A percentile compares a stretch with the other conserved stretches of the same genome.
These are phyloP conservation scores for Aspergillus biplanus DNA, from an alignment of 495 filamentous ascomycete species.

Conservation along the genomic window DNA sequence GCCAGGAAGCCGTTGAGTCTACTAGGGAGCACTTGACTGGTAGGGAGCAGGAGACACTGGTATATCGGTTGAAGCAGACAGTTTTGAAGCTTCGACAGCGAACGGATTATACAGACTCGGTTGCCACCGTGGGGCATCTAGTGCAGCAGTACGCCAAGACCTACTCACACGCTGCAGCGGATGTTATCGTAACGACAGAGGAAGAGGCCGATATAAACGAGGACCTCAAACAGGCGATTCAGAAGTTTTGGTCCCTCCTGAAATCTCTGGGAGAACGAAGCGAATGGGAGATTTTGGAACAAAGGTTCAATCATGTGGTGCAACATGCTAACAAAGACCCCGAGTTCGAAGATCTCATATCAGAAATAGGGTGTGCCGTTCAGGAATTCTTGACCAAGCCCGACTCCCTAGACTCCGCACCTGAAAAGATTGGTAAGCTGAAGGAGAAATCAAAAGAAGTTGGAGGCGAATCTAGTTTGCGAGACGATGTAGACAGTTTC, in stretches of 20 bases:
- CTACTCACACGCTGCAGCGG: constrained; percentile 72
- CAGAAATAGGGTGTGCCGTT: constrained; percentile 68
- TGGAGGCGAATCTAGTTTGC: constrained; percentile 64
- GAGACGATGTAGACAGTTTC: constrained; percentile 73
- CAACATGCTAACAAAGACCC: constrained; percentile 76
- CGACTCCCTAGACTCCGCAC: constrained; percentile 73
- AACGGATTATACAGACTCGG: constrained; percentile 81
- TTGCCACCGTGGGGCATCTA: constrained; percentile 74
- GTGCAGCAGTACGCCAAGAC: constrained; percentile 76
- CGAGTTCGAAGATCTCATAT: constrained; percentile 78
- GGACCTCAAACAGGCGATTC: constrained; percentile 74
- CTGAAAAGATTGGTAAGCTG: constrained; percentile 71
- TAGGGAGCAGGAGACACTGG: constrained; percentile 70
- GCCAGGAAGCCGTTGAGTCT: constrained; percentile 66
- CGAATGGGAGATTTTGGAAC: constrained; percentile 76
- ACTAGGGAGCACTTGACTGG: constrained; percentile 67
- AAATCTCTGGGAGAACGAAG: constrained; percentile 74
- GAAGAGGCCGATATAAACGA: constrained; percentile 72
- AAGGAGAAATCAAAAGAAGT: constrained; percentile 67
- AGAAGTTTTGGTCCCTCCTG: constrained; percentile 76
- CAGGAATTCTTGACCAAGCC: constrained; percentile 88
- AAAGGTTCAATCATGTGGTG: constrained; percentile 68
- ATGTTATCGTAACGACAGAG: constrained; percentile 63
- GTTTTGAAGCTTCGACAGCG: constrained; percentile 76
- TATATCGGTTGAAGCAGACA: constrained; percentile 73